Evolutionary conservation across 176 grass and related monocot genomes (phyloP), one percentile per base, ranked within the genome.

Genomic region (Oryza punctata): DNA sequence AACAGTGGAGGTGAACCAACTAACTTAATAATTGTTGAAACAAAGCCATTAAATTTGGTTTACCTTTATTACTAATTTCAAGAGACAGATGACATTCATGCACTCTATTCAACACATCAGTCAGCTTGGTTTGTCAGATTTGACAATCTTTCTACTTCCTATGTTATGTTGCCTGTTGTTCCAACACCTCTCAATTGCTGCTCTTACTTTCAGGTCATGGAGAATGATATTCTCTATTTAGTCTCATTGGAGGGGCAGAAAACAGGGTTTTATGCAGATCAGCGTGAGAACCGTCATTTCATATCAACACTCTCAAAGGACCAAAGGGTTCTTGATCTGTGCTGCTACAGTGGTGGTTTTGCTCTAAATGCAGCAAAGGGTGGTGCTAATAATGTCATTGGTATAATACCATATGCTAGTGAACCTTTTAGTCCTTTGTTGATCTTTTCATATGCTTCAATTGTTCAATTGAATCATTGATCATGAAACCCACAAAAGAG

Each of bases 241-340:
- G 61, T 98, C 71, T 93, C 96, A 67, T 66, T 94, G 80, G 96
- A 91, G 54, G 96, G 96, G 49, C 96, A 98, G 80, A 98, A 98
- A 81, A 98, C 96, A 85, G 96, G 96, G 14, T 98, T 98, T 86
- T 98, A 98, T 87, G 96, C 96, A 88, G 96, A 95, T 75, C 91
- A 98, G 73, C 71, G 96, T 29, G 93, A 98, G 72, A 98, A 81
- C n/a, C 90, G 96, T 13, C 82, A 78, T 73, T 76, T 93, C 70
- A 81, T 98, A 82, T 95, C 91, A n/a, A 84, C 78, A 49, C 74
- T 98, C 50, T 93, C 92, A 12, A 95, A 90, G 77, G 82, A 75
- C 26, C 80, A 77, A 79, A 93, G 63, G 65, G 85, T 98, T 72
- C 96, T 98, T 72, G 96, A 98, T 78, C 80, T 95, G 88, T 98